Evolutionary conservation across 805 yeast genomes (phyloP).

Genomic region (Crinitomyces ghanaensis): DNA sequence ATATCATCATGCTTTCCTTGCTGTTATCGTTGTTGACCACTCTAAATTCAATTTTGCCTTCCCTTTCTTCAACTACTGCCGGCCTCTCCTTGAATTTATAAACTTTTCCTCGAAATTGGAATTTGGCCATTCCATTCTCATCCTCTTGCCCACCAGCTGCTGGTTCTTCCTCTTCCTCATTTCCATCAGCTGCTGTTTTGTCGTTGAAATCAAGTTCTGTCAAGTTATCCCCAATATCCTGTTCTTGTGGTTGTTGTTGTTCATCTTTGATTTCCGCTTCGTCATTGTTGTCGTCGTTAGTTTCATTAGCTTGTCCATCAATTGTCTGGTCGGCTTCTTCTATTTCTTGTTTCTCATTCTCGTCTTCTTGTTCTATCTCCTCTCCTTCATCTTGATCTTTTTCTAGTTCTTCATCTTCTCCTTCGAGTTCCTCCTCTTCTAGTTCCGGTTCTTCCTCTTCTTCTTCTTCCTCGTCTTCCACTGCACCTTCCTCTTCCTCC

Average conservation of each 20-base stretch:
- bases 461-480: slow-evolving; percentile 3
- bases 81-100: slow-evolving; percentile 87
- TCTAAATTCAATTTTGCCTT: slow-evolving; percentile 85
- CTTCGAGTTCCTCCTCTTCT: not conserved
- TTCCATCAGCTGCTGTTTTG: slow-evolving; percentile 5
- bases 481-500: not conserved
- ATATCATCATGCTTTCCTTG: slow-evolving; percentile 74
- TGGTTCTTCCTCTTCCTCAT: slow-evolving; percentile 8
- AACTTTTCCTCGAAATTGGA: slow-evolving; percentile 63
- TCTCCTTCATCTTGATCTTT: slow-evolving; percentile 4
- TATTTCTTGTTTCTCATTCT: slow-evolving; percentile 3
- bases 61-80: slow-evolving; percentile 86
- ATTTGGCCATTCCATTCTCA: slow-evolving; percentile 31
- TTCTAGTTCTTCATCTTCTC: slow-evolving; percentile 4
- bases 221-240: not conserved
- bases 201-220: slow-evolving; percentile 3
- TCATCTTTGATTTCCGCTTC: slow-evolving; percentile 10
- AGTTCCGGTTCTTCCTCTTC: slow-evolving; percentile 3
- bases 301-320: slow-evolving; percentile 3
- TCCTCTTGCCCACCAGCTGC: slow-evolving; percentile 20
- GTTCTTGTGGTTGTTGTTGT: not conserved
- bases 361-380: slow-evolving; percentile 7
- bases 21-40: slow-evolving; percentile 94
- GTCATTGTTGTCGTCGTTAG: slow-evolving; percentile 7
- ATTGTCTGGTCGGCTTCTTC: slow-evolving; percentile 8